Evolutionary conservation across 495 filamentous ascomycete genomes (phyloP), one percentile per base, ranked within the genome.

Genomic region (Xylaria nigripes): DNA sequence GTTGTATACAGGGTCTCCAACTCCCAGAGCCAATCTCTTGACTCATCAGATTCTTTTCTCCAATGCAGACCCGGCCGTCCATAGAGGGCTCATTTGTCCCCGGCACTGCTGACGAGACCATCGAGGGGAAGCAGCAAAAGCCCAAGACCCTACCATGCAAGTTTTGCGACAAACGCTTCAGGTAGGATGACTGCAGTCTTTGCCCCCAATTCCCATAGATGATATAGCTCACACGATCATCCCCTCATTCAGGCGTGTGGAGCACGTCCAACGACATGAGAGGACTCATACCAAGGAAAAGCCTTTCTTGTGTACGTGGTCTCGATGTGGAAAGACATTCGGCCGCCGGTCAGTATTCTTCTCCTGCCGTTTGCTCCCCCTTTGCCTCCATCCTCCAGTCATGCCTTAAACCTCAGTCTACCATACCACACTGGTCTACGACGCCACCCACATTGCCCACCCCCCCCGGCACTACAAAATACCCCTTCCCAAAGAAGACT

Each of bases 281-380:
- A 71, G 79, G 65, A 81, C 78, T 41, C 79, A 82, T 71, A 82
- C 78, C 61, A 80, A 80, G 61, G 75, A 79, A 64, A 81, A 80
- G 64, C 79, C 79, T 2, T 82, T 80, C 63, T 69, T 72, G 36
- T 82, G 79, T 50, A 60, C 59, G 57, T 76, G 73, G 73, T 66
- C 66, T 59, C 64, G 73, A 40, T 82, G 79, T 64, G 77, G 75
- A 55, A 80, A 81, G 63, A 77, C 73, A 3, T 82, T 81, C 67
- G 76, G 76, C 55, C 71, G 79, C 59, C 74, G 77, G 78, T 80
- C 64, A 71, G 73, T 64, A 54, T 63, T 58, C 44, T 59, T 64
- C 29, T 19, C 54, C 54, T 61, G 48, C 38, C 51, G 40, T 18
- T 50, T 43, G 42, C 45, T 45, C 51, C 48, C 48, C 41, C 50